Conservation (phyloP, 345 rosid species). For the Raphanus sativus region DNA sequence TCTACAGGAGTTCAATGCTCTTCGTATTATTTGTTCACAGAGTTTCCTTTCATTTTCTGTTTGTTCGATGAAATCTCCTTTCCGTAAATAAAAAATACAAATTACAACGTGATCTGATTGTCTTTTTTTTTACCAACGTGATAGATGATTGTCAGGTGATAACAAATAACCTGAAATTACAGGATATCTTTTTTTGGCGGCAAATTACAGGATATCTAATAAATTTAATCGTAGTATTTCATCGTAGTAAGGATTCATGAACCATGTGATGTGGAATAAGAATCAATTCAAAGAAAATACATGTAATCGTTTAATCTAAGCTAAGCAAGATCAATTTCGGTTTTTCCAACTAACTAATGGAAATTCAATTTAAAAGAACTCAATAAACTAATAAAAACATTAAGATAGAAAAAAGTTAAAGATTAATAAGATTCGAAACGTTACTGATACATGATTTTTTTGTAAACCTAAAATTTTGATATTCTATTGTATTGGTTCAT, state of each 20-base stretch:
- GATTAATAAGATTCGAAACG: background rate
- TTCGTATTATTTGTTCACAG: background rate
- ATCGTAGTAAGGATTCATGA: background rate
- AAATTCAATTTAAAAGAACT: background rate
- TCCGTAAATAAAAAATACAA: background rate
- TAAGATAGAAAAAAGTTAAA: background rate
- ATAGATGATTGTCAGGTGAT: background rate
- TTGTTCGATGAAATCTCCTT: background rate
- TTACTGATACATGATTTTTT: no score
- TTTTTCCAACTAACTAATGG: background rate
- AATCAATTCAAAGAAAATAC: background rate
- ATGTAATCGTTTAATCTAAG: background rate
- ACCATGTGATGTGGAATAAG: background rate
- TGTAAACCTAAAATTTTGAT: no score
- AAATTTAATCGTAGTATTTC: no score
- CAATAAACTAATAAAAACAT: background rate
- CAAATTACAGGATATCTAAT: background rate
- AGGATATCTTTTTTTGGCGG: background rate
- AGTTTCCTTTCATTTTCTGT: background rate
- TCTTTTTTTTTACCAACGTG: no score
- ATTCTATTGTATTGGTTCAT: no score
- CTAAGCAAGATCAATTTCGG: background rate
- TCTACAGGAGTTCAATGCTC: no score
- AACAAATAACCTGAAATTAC: background rate
- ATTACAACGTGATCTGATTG: background rate